Percentiles rank a stretch among this genome's conserved stretches.
These are phyloP conservation scores for Aspergillus sclerotialis DNA, from an alignment of 2,329 filamentous ascomycete species.

Conservation along the genomic window DNA sequence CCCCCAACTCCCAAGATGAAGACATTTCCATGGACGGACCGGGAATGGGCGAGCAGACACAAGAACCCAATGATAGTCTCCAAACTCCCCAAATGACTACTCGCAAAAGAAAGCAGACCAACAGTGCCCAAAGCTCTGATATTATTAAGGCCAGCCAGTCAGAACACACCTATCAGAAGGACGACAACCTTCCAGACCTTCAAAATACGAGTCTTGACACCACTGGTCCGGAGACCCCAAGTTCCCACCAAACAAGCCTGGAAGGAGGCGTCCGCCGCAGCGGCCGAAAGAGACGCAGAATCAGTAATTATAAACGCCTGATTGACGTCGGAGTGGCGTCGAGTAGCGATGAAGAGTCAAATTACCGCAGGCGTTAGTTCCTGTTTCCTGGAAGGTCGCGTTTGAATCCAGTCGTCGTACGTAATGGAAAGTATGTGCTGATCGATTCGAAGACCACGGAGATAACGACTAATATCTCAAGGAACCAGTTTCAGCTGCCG, in stretches of 20 bases:
- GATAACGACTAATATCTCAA: too few relatives aligned
- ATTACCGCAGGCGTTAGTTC: background rate
- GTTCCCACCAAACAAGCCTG: background rate
- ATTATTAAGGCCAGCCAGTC: background rate
- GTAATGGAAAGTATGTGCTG: too few relatives aligned
- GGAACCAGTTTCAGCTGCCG: too few relatives aligned
- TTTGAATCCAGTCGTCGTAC: too few relatives aligned
- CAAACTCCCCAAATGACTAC: constrained; percentile 1
- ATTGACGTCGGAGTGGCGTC: constrained; percentile 21
- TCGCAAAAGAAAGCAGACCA: constrained; percentile 5
- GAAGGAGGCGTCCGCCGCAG: constrained; percentile 9
- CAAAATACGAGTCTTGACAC: background rate
- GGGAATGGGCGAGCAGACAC: constrained; percentile 2
- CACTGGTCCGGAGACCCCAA: background rate
- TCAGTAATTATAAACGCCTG: constrained; percentile 24
- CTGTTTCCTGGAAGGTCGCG: too few relatives aligned
- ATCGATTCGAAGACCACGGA: too few relatives aligned
- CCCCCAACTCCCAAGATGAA: constrained; percentile 2
- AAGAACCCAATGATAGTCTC: constrained; percentile 1
- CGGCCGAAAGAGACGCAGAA: constrained; percentile 20
- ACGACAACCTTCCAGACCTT: background rate
- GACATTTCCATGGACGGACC: background rate
- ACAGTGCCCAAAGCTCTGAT: background rate
- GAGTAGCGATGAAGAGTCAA: constrained; percentile 12
- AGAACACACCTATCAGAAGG: background rate